These are phyloP conservation scores for Acmispon strigosus DNA, from an alignment of 306 rosid genomes.

Conservation along the genomic window DNA sequence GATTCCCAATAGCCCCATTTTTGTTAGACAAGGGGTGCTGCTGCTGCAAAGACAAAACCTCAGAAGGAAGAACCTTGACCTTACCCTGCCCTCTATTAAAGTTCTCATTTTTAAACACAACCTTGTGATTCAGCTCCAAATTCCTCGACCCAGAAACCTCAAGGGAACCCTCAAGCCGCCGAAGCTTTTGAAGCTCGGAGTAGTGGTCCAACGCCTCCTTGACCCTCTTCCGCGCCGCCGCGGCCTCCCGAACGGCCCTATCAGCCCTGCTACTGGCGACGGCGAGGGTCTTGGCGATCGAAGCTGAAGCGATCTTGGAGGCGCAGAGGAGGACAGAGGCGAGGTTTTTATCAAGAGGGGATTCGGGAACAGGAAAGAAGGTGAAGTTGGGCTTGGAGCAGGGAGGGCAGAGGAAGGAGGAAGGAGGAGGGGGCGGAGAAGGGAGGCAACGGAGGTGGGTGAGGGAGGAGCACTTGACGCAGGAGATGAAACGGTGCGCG, in stretches of 20 bases:
- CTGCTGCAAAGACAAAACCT: not conserved
- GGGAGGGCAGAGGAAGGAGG: constrained; percentile 49
- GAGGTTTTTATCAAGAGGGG: constrained; percentile 29
- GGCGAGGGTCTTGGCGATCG: constrained; percentile 30
- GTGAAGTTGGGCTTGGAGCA: constrained; percentile 49
- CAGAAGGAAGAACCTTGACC: not conserved
- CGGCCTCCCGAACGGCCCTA: constrained; percentile 45
- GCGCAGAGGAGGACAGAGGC: constrained; percentile 58
- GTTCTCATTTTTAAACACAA: not conserved
- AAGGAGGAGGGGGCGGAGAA: constrained; percentile 22
- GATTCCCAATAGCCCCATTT: constrained; percentile 6
- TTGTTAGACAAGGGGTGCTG: not conserved
- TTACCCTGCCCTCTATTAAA: not conserved
- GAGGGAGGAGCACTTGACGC: constrained; percentile 67
- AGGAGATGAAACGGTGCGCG: constrained; percentile 37
- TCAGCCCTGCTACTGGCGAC: constrained; percentile 42
- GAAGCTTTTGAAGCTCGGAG: constrained; percentile 12
- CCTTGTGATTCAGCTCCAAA: not conserved
- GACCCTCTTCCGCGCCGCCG: constrained; percentile 50
- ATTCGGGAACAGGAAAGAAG: constrained; percentile 43
- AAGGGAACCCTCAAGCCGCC: constrained; percentile 11
- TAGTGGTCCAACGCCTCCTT: constrained; percentile 47
- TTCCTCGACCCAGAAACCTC: constrained; percentile 32
- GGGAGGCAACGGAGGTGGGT: constrained; percentile 64
- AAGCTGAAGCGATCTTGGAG: constrained; percentile 40